phyloP scores from a whole-genome alignment of 1,284 basidiomycete genomes.

The Coniophora puteana region DNA sequence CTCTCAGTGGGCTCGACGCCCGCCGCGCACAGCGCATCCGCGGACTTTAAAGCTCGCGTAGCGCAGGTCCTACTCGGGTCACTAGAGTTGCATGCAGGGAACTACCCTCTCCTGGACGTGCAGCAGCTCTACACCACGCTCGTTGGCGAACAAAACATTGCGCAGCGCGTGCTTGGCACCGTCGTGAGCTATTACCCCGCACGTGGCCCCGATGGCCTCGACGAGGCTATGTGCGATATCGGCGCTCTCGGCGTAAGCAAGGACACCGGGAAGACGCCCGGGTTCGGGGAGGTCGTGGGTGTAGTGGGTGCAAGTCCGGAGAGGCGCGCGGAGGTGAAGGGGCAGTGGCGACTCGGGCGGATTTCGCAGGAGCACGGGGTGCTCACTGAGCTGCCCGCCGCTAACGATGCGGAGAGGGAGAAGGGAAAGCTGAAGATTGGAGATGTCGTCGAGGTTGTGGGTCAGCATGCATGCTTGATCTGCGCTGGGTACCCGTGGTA shows the following conservation, averaged over 20 bases:
- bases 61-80: constrained; percentile 50
- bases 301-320: too few species aligned
- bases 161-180: constrained; percentile 68
- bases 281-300: constrained; percentile 69
- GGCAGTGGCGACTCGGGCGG: constrained; percentile 67
- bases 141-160: constrained; percentile 52
- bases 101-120: constrained; percentile 82
- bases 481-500: constrained; percentile 78
- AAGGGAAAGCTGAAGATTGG: constrained; percentile 50
- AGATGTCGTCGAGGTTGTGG: constrained; percentile 61
- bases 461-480: constrained; percentile 79
- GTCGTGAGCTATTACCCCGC: constrained; percentile 78
- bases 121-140: constrained; percentile 79
- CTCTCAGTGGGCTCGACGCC: constrained; percentile 86
- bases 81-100: constrained; percentile 78
- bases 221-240: constrained; percentile 79
- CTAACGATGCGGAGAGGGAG: constrained; percentile 16
- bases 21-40: constrained; percentile 72
- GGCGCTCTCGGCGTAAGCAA: constrained; percentile 85
- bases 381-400: constrained; percentile 38
- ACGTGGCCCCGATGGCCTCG: constrained; percentile 53
- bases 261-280: constrained; percentile 71
- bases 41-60: constrained; percentile 44
- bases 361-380: constrained; percentile 85
- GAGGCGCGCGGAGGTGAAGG: too few species aligned